These are phyloP conservation scores for Colletotrichum acutatum DNA, from an alignment of 2,329 filamentous ascomycete species.

Conservation along the genomic window DNA sequence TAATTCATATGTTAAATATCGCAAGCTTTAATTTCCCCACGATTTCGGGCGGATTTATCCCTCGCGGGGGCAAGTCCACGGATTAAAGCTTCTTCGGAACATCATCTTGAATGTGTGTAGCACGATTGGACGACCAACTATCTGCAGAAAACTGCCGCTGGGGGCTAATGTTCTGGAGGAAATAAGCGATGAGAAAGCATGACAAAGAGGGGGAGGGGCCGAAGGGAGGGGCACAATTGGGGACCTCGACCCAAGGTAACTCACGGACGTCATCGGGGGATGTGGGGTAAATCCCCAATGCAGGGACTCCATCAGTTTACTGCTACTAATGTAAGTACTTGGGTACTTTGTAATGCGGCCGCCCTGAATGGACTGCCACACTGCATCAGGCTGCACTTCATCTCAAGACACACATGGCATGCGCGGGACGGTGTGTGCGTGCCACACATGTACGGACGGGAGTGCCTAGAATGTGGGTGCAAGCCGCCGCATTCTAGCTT, in stretches of 20 bases:
- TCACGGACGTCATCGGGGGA: slow-evolving; percentile 10
- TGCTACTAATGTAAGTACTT: too few species aligned
- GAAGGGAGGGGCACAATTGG: slow-evolving; percentile 11
- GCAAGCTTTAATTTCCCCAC: background rate
- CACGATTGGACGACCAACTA: background rate
- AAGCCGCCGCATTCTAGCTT: background rate
- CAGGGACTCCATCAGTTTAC: background rate
- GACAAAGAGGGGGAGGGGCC: slow-evolving; percentile 29
- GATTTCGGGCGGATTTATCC: background rate
- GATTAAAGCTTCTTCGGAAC: background rate
- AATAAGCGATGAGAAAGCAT: slow-evolving; percentile 36
- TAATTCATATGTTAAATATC: background rate
- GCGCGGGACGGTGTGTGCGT: background rate
- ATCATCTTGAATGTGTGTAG: background rate
- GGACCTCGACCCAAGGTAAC: background rate
- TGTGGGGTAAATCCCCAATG: slow-evolving; percentile 11
- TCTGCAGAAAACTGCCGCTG: slow-evolving; percentile 19
- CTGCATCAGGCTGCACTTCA: slow-evolving; percentile 15
- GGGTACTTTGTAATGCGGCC: background rate
- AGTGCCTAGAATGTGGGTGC: background rate
- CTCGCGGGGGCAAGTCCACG: background rate
- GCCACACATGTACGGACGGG: background rate
- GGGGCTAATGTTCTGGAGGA: slow-evolving; percentile 7
- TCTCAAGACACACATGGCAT: background rate
- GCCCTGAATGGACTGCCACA: background rate